Evolutionary conservation across 192 early-diverging fungal genomes (phyloP).

Genomic region (Podila clonocystis): DNA sequence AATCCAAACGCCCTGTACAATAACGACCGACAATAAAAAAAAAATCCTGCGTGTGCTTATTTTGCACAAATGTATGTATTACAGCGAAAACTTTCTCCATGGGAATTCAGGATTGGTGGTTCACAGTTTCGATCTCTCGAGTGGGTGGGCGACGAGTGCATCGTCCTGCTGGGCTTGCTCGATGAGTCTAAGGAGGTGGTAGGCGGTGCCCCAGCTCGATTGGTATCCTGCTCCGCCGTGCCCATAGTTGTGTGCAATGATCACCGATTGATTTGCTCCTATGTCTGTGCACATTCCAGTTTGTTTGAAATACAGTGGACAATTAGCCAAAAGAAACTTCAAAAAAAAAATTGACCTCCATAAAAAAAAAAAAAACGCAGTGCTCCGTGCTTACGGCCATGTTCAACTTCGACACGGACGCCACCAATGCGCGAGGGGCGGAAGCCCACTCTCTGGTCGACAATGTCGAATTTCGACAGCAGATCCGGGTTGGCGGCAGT

Average conservation of each 20-base stretch:
- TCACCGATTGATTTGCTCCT: conserved; percentile 35
- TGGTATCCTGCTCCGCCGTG: conserved; percentile 68
- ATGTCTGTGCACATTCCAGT: conserved; percentile 15
- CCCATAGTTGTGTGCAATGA: conserved; percentile 73
- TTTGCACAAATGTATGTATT: no score
- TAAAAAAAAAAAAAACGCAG: no score
- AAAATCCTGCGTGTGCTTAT: no score
- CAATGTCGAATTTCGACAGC: conserved; percentile 42
- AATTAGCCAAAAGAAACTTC: neutral
- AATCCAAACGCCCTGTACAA: neutral
- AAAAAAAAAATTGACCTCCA: no score
- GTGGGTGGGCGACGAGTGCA: neutral
- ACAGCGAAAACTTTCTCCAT: neutral
- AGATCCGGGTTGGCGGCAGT: conserved; percentile 20
- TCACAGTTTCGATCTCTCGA: neutral
- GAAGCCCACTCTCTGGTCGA: conserved; percentile 64
- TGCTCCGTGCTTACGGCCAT: conserved; percentile 57
- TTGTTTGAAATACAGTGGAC: neutral
- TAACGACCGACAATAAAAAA: no score
- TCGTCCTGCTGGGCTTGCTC: conserved; percentile 21
- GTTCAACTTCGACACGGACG: conserved; percentile 65
- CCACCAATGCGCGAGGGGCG: conserved; percentile 60
- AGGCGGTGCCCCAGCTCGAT: conserved; percentile 67
- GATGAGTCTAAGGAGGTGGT: conserved; percentile 49
- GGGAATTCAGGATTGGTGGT: neutral